These are phyloP conservation scores for Pleurotus ostreatus DNA, from an alignment of 768 basidiomycete genomes.

Conservation along the genomic window DNA sequence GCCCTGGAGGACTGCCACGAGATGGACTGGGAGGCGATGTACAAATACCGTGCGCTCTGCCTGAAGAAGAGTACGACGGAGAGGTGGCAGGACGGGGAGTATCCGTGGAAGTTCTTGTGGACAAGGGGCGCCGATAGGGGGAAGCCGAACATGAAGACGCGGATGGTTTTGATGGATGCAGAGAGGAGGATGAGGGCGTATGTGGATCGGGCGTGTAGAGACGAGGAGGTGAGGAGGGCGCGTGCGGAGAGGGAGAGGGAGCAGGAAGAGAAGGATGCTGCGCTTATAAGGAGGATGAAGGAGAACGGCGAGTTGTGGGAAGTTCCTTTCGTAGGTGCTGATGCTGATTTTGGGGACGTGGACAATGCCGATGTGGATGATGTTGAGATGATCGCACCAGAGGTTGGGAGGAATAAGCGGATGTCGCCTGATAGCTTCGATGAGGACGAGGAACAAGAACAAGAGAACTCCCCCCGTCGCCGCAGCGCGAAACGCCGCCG, in stretches of 20 bases:
- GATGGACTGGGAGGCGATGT: conserved; percentile 32
- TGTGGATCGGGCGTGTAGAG: background rate
- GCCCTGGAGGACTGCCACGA: conserved; percentile 21
- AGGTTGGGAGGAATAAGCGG: background rate
- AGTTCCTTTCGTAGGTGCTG: no score
- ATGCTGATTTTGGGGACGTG: no score
- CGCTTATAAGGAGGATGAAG: background rate
- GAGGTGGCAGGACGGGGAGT: background rate
- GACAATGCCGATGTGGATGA: background rate
- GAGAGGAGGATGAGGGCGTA: background rate
- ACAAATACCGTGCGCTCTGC: background rate
- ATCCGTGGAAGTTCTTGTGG: background rate
- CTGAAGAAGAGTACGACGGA: background rate
- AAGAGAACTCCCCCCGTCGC: background rate
- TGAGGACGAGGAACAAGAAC: background rate
- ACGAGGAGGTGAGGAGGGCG: background rate
- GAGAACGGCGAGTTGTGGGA: background rate
- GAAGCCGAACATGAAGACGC: background rate
- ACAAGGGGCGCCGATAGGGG: background rate
- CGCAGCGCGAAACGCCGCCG: background rate
- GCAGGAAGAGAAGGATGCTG: background rate
- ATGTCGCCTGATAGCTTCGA: background rate
- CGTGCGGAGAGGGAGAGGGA: background rate
- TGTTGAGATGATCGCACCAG: background rate
- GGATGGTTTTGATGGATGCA: background rate